These are phyloP conservation scores for Neoboletus magnificus DNA, from an alignment of 768 basidiomycete species.

Conservation along the genomic window DNA sequence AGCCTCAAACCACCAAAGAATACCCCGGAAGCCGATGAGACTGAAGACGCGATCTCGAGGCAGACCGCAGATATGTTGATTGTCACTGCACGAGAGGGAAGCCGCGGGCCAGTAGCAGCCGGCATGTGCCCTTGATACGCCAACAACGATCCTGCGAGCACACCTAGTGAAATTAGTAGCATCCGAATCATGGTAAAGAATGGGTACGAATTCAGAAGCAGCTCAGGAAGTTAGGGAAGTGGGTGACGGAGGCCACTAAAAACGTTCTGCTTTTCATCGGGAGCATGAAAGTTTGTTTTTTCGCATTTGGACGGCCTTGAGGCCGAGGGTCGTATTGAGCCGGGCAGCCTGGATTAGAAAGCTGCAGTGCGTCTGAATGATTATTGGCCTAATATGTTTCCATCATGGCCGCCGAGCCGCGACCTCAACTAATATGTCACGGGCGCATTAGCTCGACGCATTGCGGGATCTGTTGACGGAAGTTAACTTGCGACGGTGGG, in stretches of 20 bases:
- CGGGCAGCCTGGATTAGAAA: constrained; percentile 1
- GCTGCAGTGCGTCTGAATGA: neutral
- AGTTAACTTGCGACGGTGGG: constrained; percentile 9
- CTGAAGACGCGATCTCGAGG: constrained; percentile 19
- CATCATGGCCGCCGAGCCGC: neutral
- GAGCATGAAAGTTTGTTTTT: neutral
- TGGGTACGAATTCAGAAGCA: constrained; percentile 1
- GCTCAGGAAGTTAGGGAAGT: constrained; percentile 2
- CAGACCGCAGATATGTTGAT: constrained; percentile 12
- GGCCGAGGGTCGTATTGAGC: constrained; percentile 3
- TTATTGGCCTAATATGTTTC: neutral
- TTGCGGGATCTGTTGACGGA: constrained; percentile 4
- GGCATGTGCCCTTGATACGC: neutral
- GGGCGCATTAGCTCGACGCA: neutral
- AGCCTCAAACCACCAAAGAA: constrained; percentile 19
- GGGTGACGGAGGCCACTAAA: constrained; percentile 1
- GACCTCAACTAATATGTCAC: constrained; percentile 1
- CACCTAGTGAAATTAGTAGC: constrained; percentile 5
- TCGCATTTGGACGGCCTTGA: constrained; percentile 5
- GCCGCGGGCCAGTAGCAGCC: neutral
- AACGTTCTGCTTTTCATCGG: constrained; percentile 11
- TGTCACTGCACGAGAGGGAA: neutral
- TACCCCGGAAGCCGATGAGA: constrained; percentile 20
- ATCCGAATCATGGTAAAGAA: neutral
- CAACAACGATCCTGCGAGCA: constrained; percentile 10